Evolutionary conservation across 1,284 basidiomycete genomes (phyloP).

Genomic region (Hymenochaete sp.): DNA sequence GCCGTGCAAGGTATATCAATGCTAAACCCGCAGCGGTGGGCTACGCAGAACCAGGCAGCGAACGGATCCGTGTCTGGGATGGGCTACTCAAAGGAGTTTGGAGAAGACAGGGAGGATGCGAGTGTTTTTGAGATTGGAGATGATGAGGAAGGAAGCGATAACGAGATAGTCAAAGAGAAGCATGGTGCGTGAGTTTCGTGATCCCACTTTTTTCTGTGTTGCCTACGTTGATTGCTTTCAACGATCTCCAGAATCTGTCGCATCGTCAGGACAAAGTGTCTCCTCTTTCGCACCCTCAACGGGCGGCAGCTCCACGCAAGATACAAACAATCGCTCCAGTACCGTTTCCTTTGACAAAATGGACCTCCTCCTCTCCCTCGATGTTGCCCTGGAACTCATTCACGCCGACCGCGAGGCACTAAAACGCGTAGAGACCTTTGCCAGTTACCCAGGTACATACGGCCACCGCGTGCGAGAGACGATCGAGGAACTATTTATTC

Average conservation of each 20-base stretch:
- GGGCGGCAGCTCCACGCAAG: neutral
- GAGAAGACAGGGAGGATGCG: too few relatives aligned
- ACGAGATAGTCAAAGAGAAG: neutral
- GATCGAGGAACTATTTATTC: slow-evolving; percentile 87
- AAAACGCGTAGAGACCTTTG: slow-evolving; percentile 88
- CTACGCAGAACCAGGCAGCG: slow-evolving; percentile 22
- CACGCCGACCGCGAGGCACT: slow-evolving; percentile 85
- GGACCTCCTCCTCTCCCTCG: slow-evolving; percentile 85
- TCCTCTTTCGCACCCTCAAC: neutral
- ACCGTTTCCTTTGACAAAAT: slow-evolving; percentile 48
- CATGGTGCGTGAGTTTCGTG: neutral
- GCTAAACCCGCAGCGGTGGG: slow-evolving; percentile 83
- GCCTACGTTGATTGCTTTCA: neutral
- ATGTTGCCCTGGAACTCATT: slow-evolving; percentile 86
- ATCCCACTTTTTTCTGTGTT: neutral
- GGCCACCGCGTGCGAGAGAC: slow-evolving; percentile 78
- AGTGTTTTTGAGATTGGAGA: slow-evolving; percentile 57
- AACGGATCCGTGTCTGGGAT: slow-evolving; percentile 34
- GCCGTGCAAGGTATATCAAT: slow-evolving; percentile 80
- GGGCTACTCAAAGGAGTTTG: too few relatives aligned
- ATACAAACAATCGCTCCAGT: slow-evolving; percentile 18
- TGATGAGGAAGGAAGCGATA: slow-evolving; percentile 37
- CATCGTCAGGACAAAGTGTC: neutral
- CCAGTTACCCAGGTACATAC: slow-evolving; percentile 75
- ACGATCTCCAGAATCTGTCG: neutral